Conservation (phyloP, 2,329 filamentous ascomycete species). For the Aspergillus fischeri region DNA sequence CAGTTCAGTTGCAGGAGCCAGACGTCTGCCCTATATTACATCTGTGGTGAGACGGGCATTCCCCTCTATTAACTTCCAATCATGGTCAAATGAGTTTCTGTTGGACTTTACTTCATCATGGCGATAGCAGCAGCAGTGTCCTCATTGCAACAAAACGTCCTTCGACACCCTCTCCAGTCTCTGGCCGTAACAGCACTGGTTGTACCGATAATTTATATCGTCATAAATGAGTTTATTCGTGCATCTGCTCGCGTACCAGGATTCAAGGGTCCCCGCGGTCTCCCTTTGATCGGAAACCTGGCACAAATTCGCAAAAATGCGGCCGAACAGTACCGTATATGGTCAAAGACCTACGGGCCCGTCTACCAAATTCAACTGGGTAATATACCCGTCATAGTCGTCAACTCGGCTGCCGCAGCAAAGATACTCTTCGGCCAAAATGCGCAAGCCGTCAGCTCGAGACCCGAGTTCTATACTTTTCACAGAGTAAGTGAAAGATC, state of each 20-base stretch:
- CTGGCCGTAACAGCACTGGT: slow-evolving; percentile 17
- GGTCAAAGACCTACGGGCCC: slow-evolving; percentile 47
- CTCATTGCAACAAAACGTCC: slow-evolving; percentile 15
- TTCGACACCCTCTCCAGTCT: slow-evolving; percentile 19
- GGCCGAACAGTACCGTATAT: slow-evolving; percentile 54
- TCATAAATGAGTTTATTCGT: slow-evolving; percentile 50
- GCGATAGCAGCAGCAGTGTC: slow-evolving; percentile 22
- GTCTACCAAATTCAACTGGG: slow-evolving; percentile 58
- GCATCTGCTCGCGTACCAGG: slow-evolving; percentile 42
- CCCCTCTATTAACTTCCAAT: background rate
- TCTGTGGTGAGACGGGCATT: background rate
- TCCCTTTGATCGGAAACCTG: slow-evolving; percentile 55
- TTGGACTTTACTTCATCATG: slow-evolving; percentile 17
- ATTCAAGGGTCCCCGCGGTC: slow-evolving; percentile 47
- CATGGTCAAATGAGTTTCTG: background rate
- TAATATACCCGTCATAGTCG: slow-evolving; percentile 54
- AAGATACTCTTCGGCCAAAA: slow-evolving; percentile 51
- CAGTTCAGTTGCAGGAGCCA: background rate
- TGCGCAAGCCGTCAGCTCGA: slow-evolving; percentile 51
- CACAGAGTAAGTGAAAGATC: slow-evolving; percentile 45
- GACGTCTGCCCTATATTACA: slow-evolving; percentile 4
- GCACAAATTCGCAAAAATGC: slow-evolving; percentile 54
- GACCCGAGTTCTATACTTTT: slow-evolving; percentile 58
- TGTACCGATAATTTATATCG: slow-evolving; percentile 43
- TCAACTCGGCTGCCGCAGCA: slow-evolving; percentile 53